Evolutionary conservation across 176 grass and related monocot genomes (phyloP).

Genomic region (Tillandsia leiboldiana): DNA sequence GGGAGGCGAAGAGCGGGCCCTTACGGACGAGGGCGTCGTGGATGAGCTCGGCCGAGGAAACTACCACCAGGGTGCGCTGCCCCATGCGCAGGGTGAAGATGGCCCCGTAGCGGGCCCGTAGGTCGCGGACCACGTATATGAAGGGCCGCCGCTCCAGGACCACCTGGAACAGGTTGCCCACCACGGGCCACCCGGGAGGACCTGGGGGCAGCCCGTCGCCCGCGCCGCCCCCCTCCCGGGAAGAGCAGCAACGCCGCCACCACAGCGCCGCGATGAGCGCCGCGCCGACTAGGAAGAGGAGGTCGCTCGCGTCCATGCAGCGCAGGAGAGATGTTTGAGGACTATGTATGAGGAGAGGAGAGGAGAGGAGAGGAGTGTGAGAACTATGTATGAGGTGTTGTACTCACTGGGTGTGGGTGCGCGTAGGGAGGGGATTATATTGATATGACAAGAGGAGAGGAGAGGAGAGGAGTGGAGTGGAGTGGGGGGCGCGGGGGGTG

Average conservation of each 20-base stretch:
- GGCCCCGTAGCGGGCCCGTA: conserved; percentile 61
- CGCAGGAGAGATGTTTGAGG: too few relatives aligned
- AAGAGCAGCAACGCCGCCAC: conserved; percentile 51
- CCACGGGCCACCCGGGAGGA: conserved; percentile 80
- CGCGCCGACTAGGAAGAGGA: conserved; percentile 35
- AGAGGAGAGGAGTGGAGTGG: too few relatives aligned
- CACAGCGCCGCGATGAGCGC: conserved; percentile 40
- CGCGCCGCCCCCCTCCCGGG: conserved; percentile 26
- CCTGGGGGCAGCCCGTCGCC: conserved; percentile 58
- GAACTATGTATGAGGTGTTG: too few relatives aligned
- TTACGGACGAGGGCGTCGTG: conserved; percentile 87
- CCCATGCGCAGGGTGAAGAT: conserved; percentile 99
- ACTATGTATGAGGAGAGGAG: too few relatives aligned
- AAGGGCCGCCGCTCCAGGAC: conserved; percentile 75
- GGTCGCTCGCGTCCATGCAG: conserved; percentile 43
- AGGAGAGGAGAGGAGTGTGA: too few relatives aligned
- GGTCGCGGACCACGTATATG: conserved; percentile 94
- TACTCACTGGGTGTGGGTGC: too few relatives aligned
- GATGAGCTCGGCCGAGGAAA: conserved; percentile 75
- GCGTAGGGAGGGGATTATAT: too few relatives aligned
- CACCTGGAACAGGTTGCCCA: conserved; percentile 94
- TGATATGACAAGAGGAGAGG: too few relatives aligned
- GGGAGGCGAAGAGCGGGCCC: conserved; percentile 78
- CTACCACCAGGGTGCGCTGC: conserved; percentile 66
- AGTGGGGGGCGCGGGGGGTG: too few relatives aligned